Evolutionary conservation across 2,329 filamentous ascomycete genomes (phyloP), one percentile per base, ranked within the genome.

Genomic region (Colletotrichum endophyticum): DNA sequence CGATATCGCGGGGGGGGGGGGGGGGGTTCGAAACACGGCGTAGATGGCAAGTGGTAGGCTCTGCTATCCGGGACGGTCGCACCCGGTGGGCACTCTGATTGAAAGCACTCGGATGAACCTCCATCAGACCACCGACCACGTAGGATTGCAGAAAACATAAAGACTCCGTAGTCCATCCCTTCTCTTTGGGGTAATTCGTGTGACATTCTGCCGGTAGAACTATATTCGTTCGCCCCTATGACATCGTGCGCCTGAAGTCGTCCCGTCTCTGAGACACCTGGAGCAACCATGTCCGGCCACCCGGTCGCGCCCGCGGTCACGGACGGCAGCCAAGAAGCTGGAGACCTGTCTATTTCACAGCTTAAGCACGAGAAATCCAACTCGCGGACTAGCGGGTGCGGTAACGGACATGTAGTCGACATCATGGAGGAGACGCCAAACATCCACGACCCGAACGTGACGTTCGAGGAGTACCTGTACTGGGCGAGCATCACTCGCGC

Each of bases 401-500:
- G 44, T 13, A n/a, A 67, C 6, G 70, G 62, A 22, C 70, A 66
- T 22, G 15, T 34, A 11, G 8, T 64, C 27, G 28, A 69, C 57
- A 69, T 59, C 11, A 63, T 68, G 64, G 28, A 53, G 44, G 44
- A 64, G 57, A 16, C 63, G 39, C 22, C 57, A 3, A 57, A 59
- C 15, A 59, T 78, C 27, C 79, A 81, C 72, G 80, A 81, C 57
- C 75, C 73, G 6, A 75, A 69, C 44, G 78, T 81, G 36, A 79
- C 77, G 6, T 81, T 81, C 63, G 80, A 81, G 30, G 80, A 81
- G 39, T 81, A 81, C 28, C 77, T 79, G 30, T 80, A 81, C 77
- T 81, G 80, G 66, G 80, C 80, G 8, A 56, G 78, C 16, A 75
- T 78, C 74, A 81, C 80, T 0, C 79, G 80, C 6, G 78, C 76